phyloP scores from a whole-genome alignment of 1,284 basidiomycete genomes.

The Tetrapyrgos nigripes region DNA sequence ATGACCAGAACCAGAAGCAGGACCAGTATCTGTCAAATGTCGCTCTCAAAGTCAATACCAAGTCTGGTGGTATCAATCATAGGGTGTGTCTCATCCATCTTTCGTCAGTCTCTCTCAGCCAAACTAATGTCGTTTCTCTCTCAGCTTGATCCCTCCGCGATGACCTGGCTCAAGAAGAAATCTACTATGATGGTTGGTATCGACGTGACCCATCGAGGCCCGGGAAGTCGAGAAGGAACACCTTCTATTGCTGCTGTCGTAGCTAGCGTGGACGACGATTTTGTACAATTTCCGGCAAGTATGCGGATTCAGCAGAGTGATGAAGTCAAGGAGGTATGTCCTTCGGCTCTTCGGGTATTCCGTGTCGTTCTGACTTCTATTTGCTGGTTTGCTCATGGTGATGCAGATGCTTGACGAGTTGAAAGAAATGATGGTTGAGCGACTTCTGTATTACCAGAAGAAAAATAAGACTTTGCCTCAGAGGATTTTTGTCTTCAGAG shows the following conservation, averaged over 20 bases:
- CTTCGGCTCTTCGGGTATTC: too few species aligned
- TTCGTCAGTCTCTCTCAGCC: neutral
- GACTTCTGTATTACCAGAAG: conserved; percentile 62
- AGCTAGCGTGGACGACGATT: conserved; percentile 68
- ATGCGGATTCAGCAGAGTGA: conserved; percentile 62
- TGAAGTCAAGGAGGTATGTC: conserved; percentile 67
- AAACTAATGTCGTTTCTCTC: neutral
- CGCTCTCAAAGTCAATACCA: conserved; percentile 72
- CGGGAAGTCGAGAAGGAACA: conserved; percentile 59
- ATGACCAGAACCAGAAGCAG: conserved; percentile 47
- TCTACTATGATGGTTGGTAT: conserved; percentile 83
- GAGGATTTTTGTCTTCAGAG: conserved; percentile 73
- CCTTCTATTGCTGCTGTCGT: conserved; percentile 84
- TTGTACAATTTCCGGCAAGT: conserved; percentile 75
- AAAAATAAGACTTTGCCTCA: conserved; percentile 62
- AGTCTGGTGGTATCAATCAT: conserved; percentile 82
- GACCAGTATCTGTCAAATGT: conserved; percentile 83
- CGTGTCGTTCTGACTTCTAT: neutral
- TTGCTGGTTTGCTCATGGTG: conserved; percentile 2
- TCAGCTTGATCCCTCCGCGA: conserved; percentile 56
- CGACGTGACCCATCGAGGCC: conserved; percentile 79
- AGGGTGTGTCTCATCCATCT: conserved; percentile 33
- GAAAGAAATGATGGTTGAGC: conserved; percentile 69
- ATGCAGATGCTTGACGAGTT: conserved; percentile 71
- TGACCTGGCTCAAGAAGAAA: conserved; percentile 67